phyloP scores from a whole-genome alignment of 495 filamentous ascomycete genomes.

The Zalerion maritima region DNA sequence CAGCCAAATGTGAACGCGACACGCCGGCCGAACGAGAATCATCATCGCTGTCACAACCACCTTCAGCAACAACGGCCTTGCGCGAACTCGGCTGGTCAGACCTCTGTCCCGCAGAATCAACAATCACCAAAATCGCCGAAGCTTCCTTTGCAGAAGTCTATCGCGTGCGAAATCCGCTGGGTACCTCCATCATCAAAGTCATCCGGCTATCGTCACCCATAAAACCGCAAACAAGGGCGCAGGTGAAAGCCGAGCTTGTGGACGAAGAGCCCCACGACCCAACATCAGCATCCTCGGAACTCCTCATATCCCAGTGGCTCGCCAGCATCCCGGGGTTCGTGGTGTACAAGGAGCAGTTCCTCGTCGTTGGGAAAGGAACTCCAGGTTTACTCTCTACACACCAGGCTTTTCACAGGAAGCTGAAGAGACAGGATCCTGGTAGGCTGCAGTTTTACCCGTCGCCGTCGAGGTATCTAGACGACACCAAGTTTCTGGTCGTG shows the following conservation, averaged over 20 bases:
- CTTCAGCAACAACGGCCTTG: too few species aligned
- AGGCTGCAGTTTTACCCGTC: constrained; percentile 52
- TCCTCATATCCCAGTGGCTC: constrained; percentile 61
- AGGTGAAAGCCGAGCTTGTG: constrained; percentile 28
- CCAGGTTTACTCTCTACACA: constrained; percentile 47
- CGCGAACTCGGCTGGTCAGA: constrained; percentile 34
- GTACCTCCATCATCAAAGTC: constrained; percentile 38
- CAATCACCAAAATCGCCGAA: constrained; percentile 51
- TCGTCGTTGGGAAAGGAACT: constrained; percentile 57
- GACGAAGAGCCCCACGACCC: constrained; percentile 34
- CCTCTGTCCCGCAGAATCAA: constrained; percentile 30
- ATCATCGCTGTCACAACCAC: too few species aligned
- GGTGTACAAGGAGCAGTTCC: constrained; percentile 64
- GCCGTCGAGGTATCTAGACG: constrained; percentile 42
- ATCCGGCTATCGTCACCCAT: constrained; percentile 34
- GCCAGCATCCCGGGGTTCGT: constrained; percentile 78
- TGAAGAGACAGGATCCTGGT: constrained; percentile 43
- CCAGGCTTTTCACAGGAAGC: constrained; percentile 42
- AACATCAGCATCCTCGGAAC: constrained; percentile 36
- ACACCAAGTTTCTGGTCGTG: constrained; percentile 64
- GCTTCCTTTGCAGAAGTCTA: constrained; percentile 58
- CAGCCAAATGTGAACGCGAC: too few species aligned
- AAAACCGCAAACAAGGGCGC: constrained; percentile 28
- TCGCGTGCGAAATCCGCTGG: constrained; percentile 34
- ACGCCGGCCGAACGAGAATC: neutral